Base-by-base conservation (phyloP, 1,139 yeast species). In the Lodderomyces elongisporus region DNA sequence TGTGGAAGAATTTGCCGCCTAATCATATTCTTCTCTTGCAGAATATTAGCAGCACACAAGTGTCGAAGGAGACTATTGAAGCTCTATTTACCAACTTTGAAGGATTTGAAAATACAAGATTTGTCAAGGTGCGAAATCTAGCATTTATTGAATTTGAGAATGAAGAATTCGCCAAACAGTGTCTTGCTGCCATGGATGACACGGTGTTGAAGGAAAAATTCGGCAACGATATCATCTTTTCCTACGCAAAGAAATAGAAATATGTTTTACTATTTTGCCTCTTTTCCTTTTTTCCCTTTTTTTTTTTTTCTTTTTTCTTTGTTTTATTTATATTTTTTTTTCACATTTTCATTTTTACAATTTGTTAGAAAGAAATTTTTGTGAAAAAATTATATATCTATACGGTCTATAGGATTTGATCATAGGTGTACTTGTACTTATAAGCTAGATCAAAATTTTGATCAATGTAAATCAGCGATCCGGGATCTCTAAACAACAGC, bases 141-240 rank as follows among this genome's bases (percentile, higher is more conserved):
- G 94, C 93, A 5, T 83, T 91, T 54, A 72, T 91, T 9, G 96
- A 91, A 48, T 91, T 79, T 52, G 78, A 73, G 23, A 58, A 63
- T 5, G 80, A 76, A 17, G 56, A 45, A 1, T 28, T 34, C 15
- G 55, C 72, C 1, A 55, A 56, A 1, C 33, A 31, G 13, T 59
- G 62, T 33, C 47, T 62, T 28, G 38, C 44, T 12, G 24, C 28
- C 5, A 27, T 44, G 3, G 43, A 44, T 4, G 20, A 33, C 12
- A 31, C 27, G 2, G 36, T 39, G 14, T 31, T 41, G 9, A 35
- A 38, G 8, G 30, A 37, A 6, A 35, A 40, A 15, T 57, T 62
- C 33, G 66, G 66, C 4, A 40, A 43, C 1, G 42, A 37, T 9
- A 51, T 51, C 6, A 36, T 57, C 8, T 43, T 63, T 17, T 59